A percentile compares a stretch with the other conserved stretches of the same genome.
These are phyloP conservation scores for Fagus crenata DNA, from an alignment of 306 rosid genomes.

Conservation along the genomic window DNA sequence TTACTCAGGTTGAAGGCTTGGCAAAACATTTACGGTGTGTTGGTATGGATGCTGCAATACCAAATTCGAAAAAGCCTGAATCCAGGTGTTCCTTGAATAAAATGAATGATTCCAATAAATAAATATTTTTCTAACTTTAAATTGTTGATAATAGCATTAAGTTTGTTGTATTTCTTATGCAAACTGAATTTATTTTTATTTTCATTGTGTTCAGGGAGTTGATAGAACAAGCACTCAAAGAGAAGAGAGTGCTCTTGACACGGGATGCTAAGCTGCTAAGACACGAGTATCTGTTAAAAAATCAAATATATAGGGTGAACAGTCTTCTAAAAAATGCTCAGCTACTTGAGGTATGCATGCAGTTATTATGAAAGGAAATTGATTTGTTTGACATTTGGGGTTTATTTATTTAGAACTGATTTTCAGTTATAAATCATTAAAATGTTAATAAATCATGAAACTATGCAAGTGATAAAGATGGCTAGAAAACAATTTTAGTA, in stretches of 20 bases:
- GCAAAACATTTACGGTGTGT: slow-evolving; percentile 95
- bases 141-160: slow-evolving; percentile 21
- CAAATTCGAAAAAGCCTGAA: slow-evolving; percentile 74
- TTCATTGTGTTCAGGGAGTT: slow-evolving; percentile 52
- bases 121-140: slow-evolving; percentile 17
- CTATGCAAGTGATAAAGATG: neutral
- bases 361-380: neutral
- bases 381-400: neutral
- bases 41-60: slow-evolving; percentile 91
- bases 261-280: slow-evolving; percentile 80
- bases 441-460: neutral
- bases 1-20: slow-evolving; percentile 86
- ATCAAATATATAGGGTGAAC: slow-evolving; percentile 79
- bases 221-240: slow-evolving; percentile 72
- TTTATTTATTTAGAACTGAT: neutral
- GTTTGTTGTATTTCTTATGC: slow-evolving; percentile 18
- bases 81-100: slow-evolving; percentile 50
- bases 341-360: slow-evolving; percentile 67
- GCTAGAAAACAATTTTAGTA: neutral
- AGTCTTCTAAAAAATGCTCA: slow-evolving; percentile 90
- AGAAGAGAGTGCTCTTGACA: slow-evolving; percentile 78
- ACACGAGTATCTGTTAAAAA: slow-evolving; percentile 59
- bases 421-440: neutral
- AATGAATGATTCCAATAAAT: slow-evolving; percentile 11
- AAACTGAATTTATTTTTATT: slow-evolving; percentile 21